Percentiles rank a stretch among this genome's conserved stretches.
phyloP scores from a whole-genome alignment of 345 rosid genomes.

The Limnanthes douglasii region DNA sequence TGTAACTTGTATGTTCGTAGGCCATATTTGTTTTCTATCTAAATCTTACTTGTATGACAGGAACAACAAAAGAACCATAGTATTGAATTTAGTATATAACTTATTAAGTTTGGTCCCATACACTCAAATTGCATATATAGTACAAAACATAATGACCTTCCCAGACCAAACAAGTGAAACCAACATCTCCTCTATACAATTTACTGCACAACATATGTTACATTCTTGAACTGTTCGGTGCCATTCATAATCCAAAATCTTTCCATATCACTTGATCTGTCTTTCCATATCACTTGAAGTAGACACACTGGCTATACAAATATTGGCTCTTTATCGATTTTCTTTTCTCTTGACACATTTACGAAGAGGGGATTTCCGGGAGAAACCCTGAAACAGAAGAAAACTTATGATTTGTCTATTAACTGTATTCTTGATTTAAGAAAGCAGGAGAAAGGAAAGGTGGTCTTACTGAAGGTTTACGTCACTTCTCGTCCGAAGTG shows the following conservation, averaged over 20 bases:
- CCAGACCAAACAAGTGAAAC: constrained; percentile 1
- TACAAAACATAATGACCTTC: not conserved
- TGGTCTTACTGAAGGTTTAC: constrained; percentile 39
- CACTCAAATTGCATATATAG: too few relatives aligned
- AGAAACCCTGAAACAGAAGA: constrained; percentile 30
- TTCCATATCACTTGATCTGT: not conserved
- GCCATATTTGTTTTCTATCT: too few relatives aligned
- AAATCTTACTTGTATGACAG: too few relatives aligned
- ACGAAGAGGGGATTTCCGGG: constrained; percentile 25
- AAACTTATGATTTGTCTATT: not conserved
- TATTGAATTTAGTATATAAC: too few relatives aligned
- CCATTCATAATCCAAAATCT: not conserved
- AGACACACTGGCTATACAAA: too few relatives aligned
- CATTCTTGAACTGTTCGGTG: not conserved
- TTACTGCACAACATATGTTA: not conserved
- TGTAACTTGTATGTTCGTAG: too few relatives aligned
- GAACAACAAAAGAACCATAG: too few relatives aligned
- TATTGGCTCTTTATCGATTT: not conserved
- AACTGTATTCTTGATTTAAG: constrained; percentile 4
- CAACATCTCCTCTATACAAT: not conserved
- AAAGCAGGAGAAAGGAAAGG: not conserved
- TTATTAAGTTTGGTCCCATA: too few relatives aligned
- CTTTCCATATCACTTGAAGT: not conserved
- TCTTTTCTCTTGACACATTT: constrained; percentile 8
- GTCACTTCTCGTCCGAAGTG: constrained; percentile 22